Conservation (phyloP, 805 yeast species). For the Wickerhamomyces sydowiorum region DNA sequence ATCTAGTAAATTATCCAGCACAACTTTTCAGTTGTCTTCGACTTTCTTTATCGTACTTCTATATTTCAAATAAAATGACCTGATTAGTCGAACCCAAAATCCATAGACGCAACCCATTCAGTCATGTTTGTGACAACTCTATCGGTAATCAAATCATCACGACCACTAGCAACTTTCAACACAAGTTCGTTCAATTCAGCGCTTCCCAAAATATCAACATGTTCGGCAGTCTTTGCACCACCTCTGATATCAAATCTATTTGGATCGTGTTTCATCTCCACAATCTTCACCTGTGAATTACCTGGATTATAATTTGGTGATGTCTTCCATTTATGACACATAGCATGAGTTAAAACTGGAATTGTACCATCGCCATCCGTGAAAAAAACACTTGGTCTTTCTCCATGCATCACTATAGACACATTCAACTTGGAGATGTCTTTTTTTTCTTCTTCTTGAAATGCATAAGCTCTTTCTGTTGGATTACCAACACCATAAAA, state of each 20-base stretch:
- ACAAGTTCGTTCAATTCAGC: conserved; percentile 87
- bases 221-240: conserved; percentile 96
- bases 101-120: conserved; percentile 43
- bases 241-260: conserved; percentile 92
- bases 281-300: conserved; percentile 61
- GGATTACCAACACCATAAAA: conserved; percentile 97
- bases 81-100: conserved; percentile 15
- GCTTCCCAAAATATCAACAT: conserved; percentile 92
- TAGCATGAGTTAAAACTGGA: conserved; percentile 76
- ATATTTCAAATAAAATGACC: too few relatives aligned
- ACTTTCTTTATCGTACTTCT: too few relatives aligned
- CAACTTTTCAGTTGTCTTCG: too few relatives aligned
- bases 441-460: conserved; percentile 62
- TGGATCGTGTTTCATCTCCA: conserved; percentile 91
- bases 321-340: conserved; percentile 88
- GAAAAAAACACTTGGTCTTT: conserved; percentile 60
- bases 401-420: conserved; percentile 61
- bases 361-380: conserved; percentile 98
- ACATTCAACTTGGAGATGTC: conserved; percentile 50
- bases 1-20: too few relatives aligned
- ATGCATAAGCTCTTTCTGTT: conserved; percentile 89
- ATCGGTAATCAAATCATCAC: conserved; percentile 62
- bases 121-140: conserved; percentile 52
- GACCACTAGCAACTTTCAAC: conserved; percentile 76
- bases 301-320: conserved; percentile 78